Percentiles rank a stretch among this genome's conserved stretches.
Evolutionary conservation across 179 eudicot genomes (phyloP).

Genomic region (Camellia oleifera): DNA sequence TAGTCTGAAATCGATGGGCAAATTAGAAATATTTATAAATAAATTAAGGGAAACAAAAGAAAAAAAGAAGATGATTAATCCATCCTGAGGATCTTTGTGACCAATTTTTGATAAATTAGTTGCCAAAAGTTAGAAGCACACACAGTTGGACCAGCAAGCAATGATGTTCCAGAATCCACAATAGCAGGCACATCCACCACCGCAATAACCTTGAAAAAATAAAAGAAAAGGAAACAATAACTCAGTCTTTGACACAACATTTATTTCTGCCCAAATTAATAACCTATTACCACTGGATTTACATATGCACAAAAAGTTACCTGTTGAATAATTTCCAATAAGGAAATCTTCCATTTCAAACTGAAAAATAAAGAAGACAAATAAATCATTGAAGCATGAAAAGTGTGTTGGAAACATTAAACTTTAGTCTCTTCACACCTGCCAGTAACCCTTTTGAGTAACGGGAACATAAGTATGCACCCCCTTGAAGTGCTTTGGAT

Average conservation of each 20-base stretch:
- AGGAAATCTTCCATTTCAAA: constrained; percentile 77
- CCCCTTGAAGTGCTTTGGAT: constrained; percentile 64
- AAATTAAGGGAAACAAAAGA: background rate
- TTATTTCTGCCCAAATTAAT: background rate
- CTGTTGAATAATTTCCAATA: constrained; percentile 61
- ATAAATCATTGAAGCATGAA: background rate
- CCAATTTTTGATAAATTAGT: background rate
- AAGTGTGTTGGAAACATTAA: background rate
- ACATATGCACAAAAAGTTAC: constrained; percentile 26
- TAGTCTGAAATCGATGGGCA: constrained; percentile 36
- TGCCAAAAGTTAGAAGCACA: constrained; percentile 19
- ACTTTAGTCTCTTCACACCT: constrained; percentile 32
- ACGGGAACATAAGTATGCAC: constrained; percentile 70
- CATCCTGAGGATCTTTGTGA: background rate
- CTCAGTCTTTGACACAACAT: background rate
- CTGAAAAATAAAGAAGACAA: constrained; percentile 30
- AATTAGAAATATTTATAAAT: background rate
- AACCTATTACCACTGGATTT: background rate
- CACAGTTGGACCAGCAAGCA: constrained; percentile 87
- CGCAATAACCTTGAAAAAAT: constrained; percentile 56
- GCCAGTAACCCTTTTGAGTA: constrained; percentile 83
- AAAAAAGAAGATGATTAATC: background rate
- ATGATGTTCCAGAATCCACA: constrained; percentile 81
- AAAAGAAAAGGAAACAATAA: background rate
- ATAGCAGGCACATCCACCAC: constrained; percentile 85